Base-by-base conservation (phyloP, 345 rosid genomes). In the Erucastrum elatum region DNA sequence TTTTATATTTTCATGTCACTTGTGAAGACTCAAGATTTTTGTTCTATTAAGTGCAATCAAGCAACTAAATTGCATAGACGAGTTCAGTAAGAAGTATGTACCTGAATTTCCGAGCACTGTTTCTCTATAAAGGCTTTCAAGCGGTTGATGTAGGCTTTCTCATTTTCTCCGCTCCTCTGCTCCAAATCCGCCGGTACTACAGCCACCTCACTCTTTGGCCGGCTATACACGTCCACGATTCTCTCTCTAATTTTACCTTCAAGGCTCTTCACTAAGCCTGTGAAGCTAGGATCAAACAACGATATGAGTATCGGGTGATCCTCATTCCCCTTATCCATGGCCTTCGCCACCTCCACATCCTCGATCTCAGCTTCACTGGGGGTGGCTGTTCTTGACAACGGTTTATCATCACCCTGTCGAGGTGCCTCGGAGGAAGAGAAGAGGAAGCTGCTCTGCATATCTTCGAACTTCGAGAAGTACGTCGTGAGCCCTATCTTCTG, bases 31-130 rank as follows among this genome's bases (percentile, higher is more conserved):
- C 68, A n/a, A 60, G 5, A 3, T 5, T 60, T 30, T 30, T 21
- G 17, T 1, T 44, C 10, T 59, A 27, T 68, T 13, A 31, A 33
- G 31, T 61, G 51, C 75, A 51, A 63, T 64, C 34, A 53, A 35
- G 29, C 1, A 25, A 30, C 37, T 4, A 16, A 15, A 71, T 10
- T 49, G 46, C 49, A 68, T 55, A 64, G 15, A 70, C 11, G 31
- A 37, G 21, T 39, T 25, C 55, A 46, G 64, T 44, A 71, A 62
- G 44, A 25, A 61, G 68, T 4, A 5, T 5, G 3, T 84, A 90
- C 98, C 97, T 91, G 97, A 78, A 93, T 88, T 81, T 93, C 97
- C 9, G 87, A 86, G 85, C 98, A 91, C 74, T 93, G 97, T 83
- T 86, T 91, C 85, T 93, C 94, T 73, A 93, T 78, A 79, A 93